Conservation (phyloP, 2,329 filamentous ascomycete genomes). For the Xylariomycetidae sp. region DNA sequence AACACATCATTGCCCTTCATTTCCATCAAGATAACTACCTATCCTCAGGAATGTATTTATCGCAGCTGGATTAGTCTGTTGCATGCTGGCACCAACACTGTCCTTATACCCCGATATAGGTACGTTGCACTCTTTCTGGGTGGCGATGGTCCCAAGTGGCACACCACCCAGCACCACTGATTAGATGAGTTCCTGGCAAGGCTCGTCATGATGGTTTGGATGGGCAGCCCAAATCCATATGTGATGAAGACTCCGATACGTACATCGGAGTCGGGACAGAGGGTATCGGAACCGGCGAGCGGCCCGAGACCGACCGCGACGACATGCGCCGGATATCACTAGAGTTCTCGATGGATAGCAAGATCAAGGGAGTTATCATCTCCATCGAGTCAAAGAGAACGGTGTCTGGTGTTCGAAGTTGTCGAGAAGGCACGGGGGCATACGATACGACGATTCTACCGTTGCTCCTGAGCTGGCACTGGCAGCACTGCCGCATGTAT, state of each 20-base stretch:
- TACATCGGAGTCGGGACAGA: slow-evolving; percentile 24
- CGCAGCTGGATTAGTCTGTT: no score
- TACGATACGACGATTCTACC: slow-evolving; percentile 27
- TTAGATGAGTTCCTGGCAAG: no score
- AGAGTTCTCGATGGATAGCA: slow-evolving; percentile 37
- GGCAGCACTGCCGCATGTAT: slow-evolving; percentile 40
- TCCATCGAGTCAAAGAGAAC: slow-evolving; percentile 39
- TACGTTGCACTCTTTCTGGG: no score
- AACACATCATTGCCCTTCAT: no score
- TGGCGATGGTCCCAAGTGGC: neutral
- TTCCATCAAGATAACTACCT: no score
- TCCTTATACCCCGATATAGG: no score
- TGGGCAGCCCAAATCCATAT: slow-evolving; percentile 42
- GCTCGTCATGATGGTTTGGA: slow-evolving; percentile 47
- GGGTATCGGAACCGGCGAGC: slow-evolving; percentile 29
- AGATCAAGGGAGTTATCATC: slow-evolving; percentile 40
- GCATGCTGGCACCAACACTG: no score
- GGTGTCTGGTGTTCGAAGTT: slow-evolving; percentile 34
- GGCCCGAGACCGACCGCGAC: slow-evolving; percentile 49
- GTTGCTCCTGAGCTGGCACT: slow-evolving; percentile 43
- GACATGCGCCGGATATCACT: slow-evolving; percentile 38
- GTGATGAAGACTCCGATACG: slow-evolving; percentile 34
- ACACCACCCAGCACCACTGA: slow-evolving; percentile 42
- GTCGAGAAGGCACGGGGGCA: slow-evolving; percentile 34
- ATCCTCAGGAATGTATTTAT: no score